These are phyloP conservation scores for Candida berthetii DNA, from an alignment of 805 yeast genomes.

Conservation along the genomic window DNA sequence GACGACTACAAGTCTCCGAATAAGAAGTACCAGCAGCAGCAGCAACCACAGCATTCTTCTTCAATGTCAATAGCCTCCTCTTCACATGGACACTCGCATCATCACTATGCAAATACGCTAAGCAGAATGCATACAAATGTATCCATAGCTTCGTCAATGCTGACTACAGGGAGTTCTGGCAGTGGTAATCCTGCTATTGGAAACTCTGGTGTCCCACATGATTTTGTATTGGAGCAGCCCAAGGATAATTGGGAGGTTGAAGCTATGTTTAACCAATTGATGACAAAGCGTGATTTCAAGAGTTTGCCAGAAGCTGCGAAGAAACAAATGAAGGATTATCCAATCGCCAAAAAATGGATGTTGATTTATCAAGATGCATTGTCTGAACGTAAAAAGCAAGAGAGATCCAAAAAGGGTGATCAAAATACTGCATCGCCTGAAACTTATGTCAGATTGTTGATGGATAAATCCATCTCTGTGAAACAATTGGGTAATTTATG, in stretches of 20 bases:
- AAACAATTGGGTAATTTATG: constrained; percentile 77
- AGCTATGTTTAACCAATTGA: constrained; percentile 66
- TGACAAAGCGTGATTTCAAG: constrained; percentile 78
- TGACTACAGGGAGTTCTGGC: background rate
- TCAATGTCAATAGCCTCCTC: too few relatives aligned
- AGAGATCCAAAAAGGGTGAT: constrained; percentile 25
- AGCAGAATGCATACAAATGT: constrained; percentile 18
- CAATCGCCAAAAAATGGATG: constrained; percentile 85
- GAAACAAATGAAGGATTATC: constrained; percentile 68
- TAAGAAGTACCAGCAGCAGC: background rate
- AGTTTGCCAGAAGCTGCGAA: constrained; percentile 66
- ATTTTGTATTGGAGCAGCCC: constrained; percentile 54
- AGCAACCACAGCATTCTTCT: background rate
- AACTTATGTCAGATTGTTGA: constrained; percentile 66
- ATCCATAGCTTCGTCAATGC: constrained; percentile 6
- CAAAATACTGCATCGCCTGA: constrained; percentile 44
- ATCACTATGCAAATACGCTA: constrained; percentile 1
- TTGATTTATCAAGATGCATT: constrained; percentile 80
- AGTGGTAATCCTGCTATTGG: too few relatives aligned
- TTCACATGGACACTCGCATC: background rate
- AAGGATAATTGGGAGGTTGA: constrained; percentile 60
- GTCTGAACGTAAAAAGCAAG: constrained; percentile 60
- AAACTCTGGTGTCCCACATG: constrained; percentile 1
- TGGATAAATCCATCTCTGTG: constrained; percentile 61
- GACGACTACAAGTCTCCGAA: constrained; percentile 2